Evolutionary conservation across 805 yeast genomes (phyloP).

Genomic region (Nakazawaea sp.): DNA sequence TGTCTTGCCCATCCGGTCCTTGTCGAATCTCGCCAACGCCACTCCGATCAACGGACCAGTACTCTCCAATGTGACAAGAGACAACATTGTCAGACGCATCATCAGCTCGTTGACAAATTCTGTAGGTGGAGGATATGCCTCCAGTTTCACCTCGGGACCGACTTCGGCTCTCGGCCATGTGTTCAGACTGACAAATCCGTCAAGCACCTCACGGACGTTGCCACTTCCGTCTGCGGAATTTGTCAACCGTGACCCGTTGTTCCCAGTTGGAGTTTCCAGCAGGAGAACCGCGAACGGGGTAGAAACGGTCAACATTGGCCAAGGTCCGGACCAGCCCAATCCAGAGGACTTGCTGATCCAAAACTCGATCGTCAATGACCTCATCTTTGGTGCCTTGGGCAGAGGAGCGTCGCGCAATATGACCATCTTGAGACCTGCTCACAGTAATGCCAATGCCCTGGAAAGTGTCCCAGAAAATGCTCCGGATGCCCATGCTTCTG

Average conservation of each 20-base stretch:
- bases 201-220: not conserved
- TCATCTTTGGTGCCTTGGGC: conserved; percentile 4
- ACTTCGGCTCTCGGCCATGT: not conserved
- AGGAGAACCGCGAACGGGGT: conserved; percentile 39
- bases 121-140: not conserved
- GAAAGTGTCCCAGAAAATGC: no score
- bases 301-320: conserved; percentile 21
- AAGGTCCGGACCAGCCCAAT: not conserved
- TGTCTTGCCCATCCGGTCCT: not conserved
- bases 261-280: conserved; percentile 43
- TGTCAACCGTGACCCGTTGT: conserved; percentile 17
- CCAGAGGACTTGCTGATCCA: conserved; percentile 4
- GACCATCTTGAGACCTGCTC: no score
- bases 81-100: conserved; percentile 9
- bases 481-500: not conserved
- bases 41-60: not conserved
- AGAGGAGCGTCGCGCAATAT: no score
- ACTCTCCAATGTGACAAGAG: conserved; percentile 4
- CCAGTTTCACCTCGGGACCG: not conserved
- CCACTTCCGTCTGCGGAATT: not conserved
- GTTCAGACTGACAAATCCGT: not conserved
- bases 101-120: conserved; percentile 9
- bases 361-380: conserved; percentile 6
- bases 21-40: not conserved
- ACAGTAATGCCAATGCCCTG: not conserved